Conservation (phyloP, 352 stramenopile genomes). For the Phytophthora ramorum region DNA sequence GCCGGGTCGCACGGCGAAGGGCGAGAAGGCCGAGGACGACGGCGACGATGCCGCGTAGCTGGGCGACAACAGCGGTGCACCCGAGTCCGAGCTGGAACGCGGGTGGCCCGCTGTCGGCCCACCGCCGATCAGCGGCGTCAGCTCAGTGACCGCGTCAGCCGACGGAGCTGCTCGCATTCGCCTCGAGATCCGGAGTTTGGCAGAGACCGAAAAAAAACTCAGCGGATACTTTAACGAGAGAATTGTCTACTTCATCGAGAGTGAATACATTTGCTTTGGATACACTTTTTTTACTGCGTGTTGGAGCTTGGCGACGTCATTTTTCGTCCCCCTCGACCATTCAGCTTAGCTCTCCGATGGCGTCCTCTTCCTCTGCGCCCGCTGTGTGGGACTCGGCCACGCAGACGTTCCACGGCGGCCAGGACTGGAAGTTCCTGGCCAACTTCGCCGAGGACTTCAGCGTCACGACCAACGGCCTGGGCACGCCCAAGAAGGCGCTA, state of each 20-base stretch:
- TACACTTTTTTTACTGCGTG: not conserved
- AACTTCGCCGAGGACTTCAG: slow-evolving; percentile 93
- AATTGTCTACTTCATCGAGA: no score
- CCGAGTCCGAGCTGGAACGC: slow-evolving; percentile 9
- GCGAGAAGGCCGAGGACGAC: slow-evolving; percentile 49
- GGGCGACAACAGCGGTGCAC: slow-evolving; percentile 45
- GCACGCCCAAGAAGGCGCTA: slow-evolving; percentile 77
- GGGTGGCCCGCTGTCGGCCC: not conserved
- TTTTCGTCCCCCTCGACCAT: not conserved
- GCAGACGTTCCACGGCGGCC: slow-evolving; percentile 92
- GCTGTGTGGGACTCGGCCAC: slow-evolving; percentile 83
- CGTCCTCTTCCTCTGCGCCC: slow-evolving; percentile 16
- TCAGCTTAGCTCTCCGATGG: slow-evolving; percentile 4
- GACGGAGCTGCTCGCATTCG: slow-evolving; percentile 25
- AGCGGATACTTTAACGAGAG: not conserved
- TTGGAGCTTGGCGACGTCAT: not conserved
- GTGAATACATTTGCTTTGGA: no score
- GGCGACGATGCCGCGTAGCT: slow-evolving; percentile 55
- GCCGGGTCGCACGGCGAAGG: slow-evolving; percentile 32
- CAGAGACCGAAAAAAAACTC: not conserved
- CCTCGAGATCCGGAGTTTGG: not conserved
- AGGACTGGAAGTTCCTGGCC: slow-evolving; percentile 91
- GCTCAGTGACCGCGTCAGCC: slow-evolving; percentile 46
- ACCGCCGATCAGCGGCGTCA: slow-evolving; percentile 62
- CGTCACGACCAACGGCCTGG: slow-evolving; percentile 90